phyloP scores from a whole-genome alignment of 2,329 filamentous ascomycete genomes.

The Xylariaceae sp. region DNA sequence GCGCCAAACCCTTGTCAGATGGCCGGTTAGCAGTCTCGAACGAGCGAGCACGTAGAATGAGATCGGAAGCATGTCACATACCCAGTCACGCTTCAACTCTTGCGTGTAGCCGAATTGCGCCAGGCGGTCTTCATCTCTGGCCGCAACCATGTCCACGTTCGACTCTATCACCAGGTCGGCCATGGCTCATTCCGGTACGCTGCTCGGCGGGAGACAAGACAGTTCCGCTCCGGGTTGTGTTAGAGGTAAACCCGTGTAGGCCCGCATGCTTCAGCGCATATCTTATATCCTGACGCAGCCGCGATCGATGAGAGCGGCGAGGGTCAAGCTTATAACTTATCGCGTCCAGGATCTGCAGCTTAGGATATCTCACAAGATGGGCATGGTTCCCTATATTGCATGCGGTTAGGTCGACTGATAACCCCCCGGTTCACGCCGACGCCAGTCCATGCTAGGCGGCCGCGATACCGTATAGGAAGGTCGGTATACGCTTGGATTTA shows the following conservation, averaged over 20 bases:
- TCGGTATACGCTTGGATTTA: not conserved
- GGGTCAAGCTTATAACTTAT: not conserved
- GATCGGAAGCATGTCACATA: not conserved
- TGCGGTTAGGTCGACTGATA: not conserved
- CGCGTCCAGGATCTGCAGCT: not conserved
- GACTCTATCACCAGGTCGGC: constrained; percentile 26
- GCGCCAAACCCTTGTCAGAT: constrained; percentile 40
- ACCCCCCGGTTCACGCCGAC: not conserved
- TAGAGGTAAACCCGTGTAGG: not conserved
- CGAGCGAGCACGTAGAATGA: not conserved
- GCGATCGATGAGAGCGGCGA: not conserved
- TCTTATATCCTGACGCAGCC: not conserved
- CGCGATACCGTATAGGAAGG: not conserved
- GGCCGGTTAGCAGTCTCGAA: not conserved
- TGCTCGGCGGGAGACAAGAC: not conserved
- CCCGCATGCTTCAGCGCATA: not conserved
- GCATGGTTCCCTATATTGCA: no score
- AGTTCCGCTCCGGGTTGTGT: not conserved
- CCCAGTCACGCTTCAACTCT: constrained; percentile 54
- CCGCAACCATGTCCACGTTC: constrained; percentile 25
- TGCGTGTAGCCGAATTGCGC: constrained; percentile 58
- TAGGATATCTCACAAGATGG: not conserved
- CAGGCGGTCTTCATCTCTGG: constrained; percentile 48
- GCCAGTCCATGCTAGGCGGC: not conserved
- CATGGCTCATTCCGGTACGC: constrained; percentile 7